Conservation (phyloP, 192 early-diverging fungal genomes). For the Coemansia sp. region DNA sequence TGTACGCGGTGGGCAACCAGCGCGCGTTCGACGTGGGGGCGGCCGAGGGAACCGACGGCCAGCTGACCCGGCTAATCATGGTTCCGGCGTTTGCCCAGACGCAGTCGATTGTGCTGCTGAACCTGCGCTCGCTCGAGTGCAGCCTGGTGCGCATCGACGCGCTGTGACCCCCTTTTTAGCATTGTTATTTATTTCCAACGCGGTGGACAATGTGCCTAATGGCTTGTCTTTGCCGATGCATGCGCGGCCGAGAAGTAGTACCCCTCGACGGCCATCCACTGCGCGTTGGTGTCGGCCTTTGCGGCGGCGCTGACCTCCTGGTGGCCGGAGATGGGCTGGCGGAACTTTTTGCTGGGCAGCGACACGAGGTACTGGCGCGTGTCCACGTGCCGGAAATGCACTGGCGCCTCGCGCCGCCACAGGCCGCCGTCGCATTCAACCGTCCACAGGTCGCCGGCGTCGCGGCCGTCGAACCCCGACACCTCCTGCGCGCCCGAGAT, state of each 20-base stretch:
- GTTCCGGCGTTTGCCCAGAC: constrained; percentile 74
- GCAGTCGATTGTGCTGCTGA: constrained; percentile 70
- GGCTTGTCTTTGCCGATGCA: no score
- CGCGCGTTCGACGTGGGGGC: constrained; percentile 54
- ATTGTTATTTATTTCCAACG: no score
- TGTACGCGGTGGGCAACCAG: constrained; percentile 93
- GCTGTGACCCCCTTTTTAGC: background rate
- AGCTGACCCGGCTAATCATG: constrained; percentile 63
- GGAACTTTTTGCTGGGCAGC: constrained; percentile 37
- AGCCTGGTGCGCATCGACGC: constrained; percentile 11
- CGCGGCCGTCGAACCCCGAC: constrained; percentile 44
- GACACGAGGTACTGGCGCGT: constrained; percentile 34
- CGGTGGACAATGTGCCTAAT: background rate
- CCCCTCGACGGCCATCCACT: constrained; percentile 47
- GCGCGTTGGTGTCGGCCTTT: constrained; percentile 27
- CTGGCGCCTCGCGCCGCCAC: constrained; percentile 33
- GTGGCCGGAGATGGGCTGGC: constrained; percentile 45
- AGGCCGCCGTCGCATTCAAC: constrained; percentile 24
- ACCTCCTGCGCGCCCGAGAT: constrained; percentile 48
- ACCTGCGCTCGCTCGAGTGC: constrained; percentile 64
- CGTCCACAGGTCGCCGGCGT: constrained; percentile 42
- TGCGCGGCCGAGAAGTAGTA: constrained; percentile 23
- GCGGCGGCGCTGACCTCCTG: constrained; percentile 44
- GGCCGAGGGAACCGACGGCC: constrained; percentile 53
- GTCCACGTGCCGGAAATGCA: constrained; percentile 32